phyloP scores from a whole-genome alignment of 495 filamentous ascomycete species.

The Hypoxylon subgilvum region DNA sequence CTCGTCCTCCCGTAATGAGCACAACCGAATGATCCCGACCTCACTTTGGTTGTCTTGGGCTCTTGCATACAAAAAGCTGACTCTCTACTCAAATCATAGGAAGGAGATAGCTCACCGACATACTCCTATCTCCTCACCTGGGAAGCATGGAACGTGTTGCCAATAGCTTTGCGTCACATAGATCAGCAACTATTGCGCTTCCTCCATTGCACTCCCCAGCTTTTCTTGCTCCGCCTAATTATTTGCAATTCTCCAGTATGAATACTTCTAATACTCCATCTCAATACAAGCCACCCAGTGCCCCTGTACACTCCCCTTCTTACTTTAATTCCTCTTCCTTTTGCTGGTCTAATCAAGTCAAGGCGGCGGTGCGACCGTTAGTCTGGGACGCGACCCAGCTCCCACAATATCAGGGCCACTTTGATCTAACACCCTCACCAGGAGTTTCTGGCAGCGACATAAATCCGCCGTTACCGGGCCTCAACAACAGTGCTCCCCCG shows the following conservation, averaged over 20 bases:
- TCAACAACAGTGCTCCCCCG: slow-evolving; percentile 61
- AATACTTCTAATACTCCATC: slow-evolving; percentile 12
- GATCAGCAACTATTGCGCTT: slow-evolving; percentile 40
- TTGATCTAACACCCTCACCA: slow-evolving; percentile 53
- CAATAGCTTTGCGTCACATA: slow-evolving; percentile 41
- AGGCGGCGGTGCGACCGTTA: background rate
- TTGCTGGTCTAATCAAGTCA: background rate
- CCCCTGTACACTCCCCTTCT: background rate
- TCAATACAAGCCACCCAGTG: background rate
- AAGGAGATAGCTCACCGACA: background rate
- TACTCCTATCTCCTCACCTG: background rate
- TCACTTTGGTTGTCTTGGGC: too few species aligned
- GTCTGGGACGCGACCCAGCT: background rate
- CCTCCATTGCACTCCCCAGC: slow-evolving; percentile 41
- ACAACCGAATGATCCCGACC: too few species aligned
- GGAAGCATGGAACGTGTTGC: slow-evolving; percentile 40
- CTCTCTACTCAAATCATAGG: too few species aligned
- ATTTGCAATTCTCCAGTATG: slow-evolving; percentile 41
- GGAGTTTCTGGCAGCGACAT: slow-evolving; percentile 63
- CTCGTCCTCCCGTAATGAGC: too few species aligned
- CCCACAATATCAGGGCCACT: slow-evolving; percentile 23
- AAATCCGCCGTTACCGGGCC: slow-evolving; percentile 64
- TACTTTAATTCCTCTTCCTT: background rate
- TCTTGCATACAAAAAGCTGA: too few species aligned
- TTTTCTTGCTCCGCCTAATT: slow-evolving; percentile 33